These are phyloP conservation scores for Globisporangium carolinianum DNA, from an alignment of 352 stramenopile genomes.

Conservation along the genomic window DNA sequence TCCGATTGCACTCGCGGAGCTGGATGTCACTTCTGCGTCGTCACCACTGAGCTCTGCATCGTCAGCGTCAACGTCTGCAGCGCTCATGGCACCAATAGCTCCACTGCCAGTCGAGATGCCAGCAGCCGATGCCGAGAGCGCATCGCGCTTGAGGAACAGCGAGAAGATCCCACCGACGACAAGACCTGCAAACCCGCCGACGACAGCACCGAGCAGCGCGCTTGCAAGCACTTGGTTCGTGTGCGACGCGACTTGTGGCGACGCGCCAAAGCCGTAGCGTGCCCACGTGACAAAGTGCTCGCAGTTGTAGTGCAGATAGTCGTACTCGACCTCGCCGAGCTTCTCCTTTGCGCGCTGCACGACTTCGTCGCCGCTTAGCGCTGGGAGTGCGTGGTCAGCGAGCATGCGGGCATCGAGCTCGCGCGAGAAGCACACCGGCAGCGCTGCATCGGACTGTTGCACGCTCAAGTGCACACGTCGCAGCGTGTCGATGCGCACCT, in stretches of 20 bases:
- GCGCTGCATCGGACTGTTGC: background rate
- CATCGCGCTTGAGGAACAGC: conserved; percentile 52
- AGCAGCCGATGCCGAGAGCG: conserved; percentile 31
- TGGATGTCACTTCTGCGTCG: conserved; percentile 3
- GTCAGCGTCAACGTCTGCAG: background rate
- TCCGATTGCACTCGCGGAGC: background rate
- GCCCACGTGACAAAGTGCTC: conserved; percentile 79
- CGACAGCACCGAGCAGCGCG: conserved; percentile 48
- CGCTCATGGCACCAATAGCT: conserved; percentile 3
- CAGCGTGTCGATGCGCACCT: conserved; percentile 58
- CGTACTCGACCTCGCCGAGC: conserved; percentile 50
- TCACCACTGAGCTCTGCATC: conserved; percentile 5
- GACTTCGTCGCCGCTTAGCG: conserved; percentile 33
- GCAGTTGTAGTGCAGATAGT: conserved; percentile 53
- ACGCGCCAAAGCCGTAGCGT: conserved; percentile 45
- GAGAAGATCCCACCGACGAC: conserved; percentile 53
- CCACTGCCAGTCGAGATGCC: conserved; percentile 5
- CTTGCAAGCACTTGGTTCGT: conserved; percentile 53
- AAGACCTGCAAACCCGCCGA: conserved; percentile 51
- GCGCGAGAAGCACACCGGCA: conserved; percentile 29
- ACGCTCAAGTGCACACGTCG: conserved; percentile 23
- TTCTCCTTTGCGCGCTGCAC: conserved; percentile 37
- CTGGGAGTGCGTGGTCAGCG: conserved; percentile 25
- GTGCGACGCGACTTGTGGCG: conserved; percentile 49
- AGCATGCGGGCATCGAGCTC: conserved; percentile 51